Evolutionary conservation across 192 early-diverging fungal species (phyloP), one percentile per base, ranked within the genome.

Genomic region (Mortierella antarctica): DNA sequence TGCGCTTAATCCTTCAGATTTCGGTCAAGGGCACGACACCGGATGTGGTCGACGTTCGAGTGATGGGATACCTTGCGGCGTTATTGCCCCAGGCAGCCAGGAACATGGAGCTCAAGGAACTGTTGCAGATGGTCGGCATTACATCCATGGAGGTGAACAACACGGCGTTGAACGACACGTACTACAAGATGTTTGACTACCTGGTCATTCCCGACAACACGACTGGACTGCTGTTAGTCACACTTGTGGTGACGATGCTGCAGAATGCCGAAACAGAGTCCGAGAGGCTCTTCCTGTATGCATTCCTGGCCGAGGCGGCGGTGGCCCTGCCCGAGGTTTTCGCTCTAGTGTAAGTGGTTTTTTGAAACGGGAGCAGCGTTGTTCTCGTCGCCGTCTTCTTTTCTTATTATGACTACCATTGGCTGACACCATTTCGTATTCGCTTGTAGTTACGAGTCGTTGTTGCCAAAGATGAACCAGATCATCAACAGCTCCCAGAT

Each of bases 31-130:
- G 88, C 62, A 78, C 68, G 5, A 57, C 59, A 8, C 79, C 74
- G 39, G 54, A 82, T 45, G 73, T 73, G 23, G 73, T 91, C 13
- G 73, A 86, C 52, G 62, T 81, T 4, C 74, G 87, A 11, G 86
- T 85, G 60, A 82, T 96, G 62, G 94, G 95, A 6, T 97, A 94
- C 74, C 69, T 98, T 41, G 88, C 94, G 23, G 92, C 94, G 18
- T 74, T 96, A 18, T 82, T 98, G 42, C 94, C 95, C 4, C 88
- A 91, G n/a, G 88, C 96, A 7, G 91, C 90, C 50, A 87, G 86
- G 68, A 93, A 93, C 82, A 91, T 89, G 73, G 89, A 90, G 41
- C 72, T 94, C 57, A 83, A 76, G 57, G 90, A 89, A 46, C 48
- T 90, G 23, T 62, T 91, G 48, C 86, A 82, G 53, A 53, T 88